Base-by-base conservation (phyloP, 1,284 basidiomycete genomes). In the Chondrostereum purpureum region DNA sequence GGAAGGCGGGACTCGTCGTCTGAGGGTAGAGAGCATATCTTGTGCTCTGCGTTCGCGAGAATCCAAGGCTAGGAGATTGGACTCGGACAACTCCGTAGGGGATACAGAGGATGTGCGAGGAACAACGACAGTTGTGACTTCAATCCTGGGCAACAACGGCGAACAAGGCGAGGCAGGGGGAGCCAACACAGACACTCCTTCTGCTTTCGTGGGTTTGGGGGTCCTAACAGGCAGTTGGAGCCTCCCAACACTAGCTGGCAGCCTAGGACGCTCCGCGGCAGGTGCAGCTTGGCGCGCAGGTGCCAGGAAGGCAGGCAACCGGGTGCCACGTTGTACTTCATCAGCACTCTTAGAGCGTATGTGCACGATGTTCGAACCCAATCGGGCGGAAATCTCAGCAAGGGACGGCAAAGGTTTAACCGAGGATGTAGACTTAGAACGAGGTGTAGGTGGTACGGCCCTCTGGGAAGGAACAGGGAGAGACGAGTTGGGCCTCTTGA, bases 371-470 rank as follows among this genome's bases (percentile, higher is more conserved):
- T 67, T 67, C 20, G 66, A 64, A 50, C 65, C 70, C 52, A 87
- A 56, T 48, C 73, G 80, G 40, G 82, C 78, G 31, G 78, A 77
- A 52, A 88, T 88, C 58, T 88, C 76, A 53, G 85, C 84, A 48
- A 89, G 73, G 13, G 85, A 87, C 11, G 85, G 84, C 24, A 80
- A 53, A 31, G 61, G 53, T 50, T 63, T 66, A 44, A 54, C 56
- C 49, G 44, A 42, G 22, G 46, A 53, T 48, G 43, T 47, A 39
- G 44, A 40, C 37, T 44, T 49, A 42, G 50, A 50, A 43, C 45
- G 45, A 40, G 52, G 34, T 31, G 36, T 47, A 46, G 48, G 50
- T 20, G 37, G 51, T 49, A 31, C 48, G 42, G 44, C 48, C 38
- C 45, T 51, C 45, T 50, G 54, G 49, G 50, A 59, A 57, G 35